Percentiles rank a stretch among this genome's conserved stretches.
phyloP scores from a whole-genome alignment of 176 grass and related monocot genomes.

The Hordeum marinum region DNA sequence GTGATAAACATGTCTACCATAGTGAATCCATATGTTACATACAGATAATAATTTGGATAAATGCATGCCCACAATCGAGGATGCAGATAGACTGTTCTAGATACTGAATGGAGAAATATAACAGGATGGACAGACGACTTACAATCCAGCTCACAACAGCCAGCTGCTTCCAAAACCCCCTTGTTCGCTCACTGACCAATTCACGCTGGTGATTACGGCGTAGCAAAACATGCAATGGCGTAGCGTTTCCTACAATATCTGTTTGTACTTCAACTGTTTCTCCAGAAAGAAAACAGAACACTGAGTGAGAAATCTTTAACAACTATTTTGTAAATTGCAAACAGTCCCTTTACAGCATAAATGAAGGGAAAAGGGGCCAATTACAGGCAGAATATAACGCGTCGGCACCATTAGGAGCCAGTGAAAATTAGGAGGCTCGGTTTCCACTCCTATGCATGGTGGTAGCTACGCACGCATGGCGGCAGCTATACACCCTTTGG shows the following conservation, averaged over 20 bases:
- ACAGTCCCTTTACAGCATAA: neutral
- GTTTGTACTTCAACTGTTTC: conserved; percentile 16
- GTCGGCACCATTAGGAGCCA: neutral
- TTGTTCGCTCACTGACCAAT: conserved; percentile 34
- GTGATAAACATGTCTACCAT: neutral
- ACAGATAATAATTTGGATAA: neutral
- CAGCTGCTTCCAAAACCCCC: conserved; percentile 52
- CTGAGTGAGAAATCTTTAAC: neutral
- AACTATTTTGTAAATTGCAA: neutral
- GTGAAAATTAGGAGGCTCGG: neutral
- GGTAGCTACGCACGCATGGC: too few relatives aligned
- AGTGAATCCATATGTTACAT: neutral
- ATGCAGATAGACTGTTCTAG: neutral
- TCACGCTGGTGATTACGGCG: conserved; percentile 16
- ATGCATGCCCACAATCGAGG: neutral
- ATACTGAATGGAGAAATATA: conserved; percentile 16
- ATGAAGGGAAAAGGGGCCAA: neutral
- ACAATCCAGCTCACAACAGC: conserved; percentile 81
- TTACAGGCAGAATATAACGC: neutral
- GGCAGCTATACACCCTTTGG: too few relatives aligned
- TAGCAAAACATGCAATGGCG: neutral
- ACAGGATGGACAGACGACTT: conserved; percentile 32
- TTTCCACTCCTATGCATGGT: neutral
- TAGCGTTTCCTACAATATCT: neutral
- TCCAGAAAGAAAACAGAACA: conserved; percentile 17